Evolutionary conservation across 345 rosid species (phyloP).

Genomic region (Cardiospermum halicacabum): DNA sequence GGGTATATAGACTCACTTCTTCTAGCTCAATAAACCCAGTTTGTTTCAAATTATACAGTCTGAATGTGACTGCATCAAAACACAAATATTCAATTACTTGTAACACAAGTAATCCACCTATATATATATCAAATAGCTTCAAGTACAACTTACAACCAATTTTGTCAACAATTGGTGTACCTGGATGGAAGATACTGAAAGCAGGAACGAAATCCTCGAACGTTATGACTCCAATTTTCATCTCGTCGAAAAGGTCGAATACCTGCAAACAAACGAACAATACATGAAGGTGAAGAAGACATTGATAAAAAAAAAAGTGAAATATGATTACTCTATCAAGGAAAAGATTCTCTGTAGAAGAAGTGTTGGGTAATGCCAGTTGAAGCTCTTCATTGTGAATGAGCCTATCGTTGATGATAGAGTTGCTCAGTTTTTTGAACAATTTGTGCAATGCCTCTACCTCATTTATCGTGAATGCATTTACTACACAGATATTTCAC

Average conservation of each 20-base stretch:
- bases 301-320: not conserved
- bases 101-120: not conserved
- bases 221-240: slow-evolving; percentile 32
- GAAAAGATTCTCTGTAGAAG: slow-evolving; percentile 42
- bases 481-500: too few relatives aligned
- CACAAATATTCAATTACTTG: slow-evolving; percentile 3
- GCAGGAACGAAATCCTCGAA: slow-evolving; percentile 32
- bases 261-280: too few relatives aligned
- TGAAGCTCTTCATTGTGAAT: slow-evolving; percentile 70
- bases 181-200: slow-evolving; percentile 33
- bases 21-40: slow-evolving; percentile 34
- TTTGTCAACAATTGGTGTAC: slow-evolving; percentile 25
- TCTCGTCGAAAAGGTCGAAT: slow-evolving; percentile 35
- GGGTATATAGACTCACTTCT: slow-evolving; percentile 29
- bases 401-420: slow-evolving; percentile 54
- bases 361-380: slow-evolving; percentile 41
- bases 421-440: slow-evolving; percentile 51
- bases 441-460: slow-evolving; percentile 57
- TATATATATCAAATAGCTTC: not conserved
- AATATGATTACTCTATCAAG: slow-evolving; percentile 63
- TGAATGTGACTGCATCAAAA: slow-evolving; percentile 35
- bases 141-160: slow-evolving; percentile 31
- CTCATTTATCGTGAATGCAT: slow-evolving; percentile 57
- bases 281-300: too few relatives aligned
- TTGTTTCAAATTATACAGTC: slow-evolving; percentile 37